A percentile compares a stretch with the other conserved stretches of the same genome.
Conservation (phyloP, 2,329 filamentous ascomycete genomes). For the Thelonectria discophora region DNA sequence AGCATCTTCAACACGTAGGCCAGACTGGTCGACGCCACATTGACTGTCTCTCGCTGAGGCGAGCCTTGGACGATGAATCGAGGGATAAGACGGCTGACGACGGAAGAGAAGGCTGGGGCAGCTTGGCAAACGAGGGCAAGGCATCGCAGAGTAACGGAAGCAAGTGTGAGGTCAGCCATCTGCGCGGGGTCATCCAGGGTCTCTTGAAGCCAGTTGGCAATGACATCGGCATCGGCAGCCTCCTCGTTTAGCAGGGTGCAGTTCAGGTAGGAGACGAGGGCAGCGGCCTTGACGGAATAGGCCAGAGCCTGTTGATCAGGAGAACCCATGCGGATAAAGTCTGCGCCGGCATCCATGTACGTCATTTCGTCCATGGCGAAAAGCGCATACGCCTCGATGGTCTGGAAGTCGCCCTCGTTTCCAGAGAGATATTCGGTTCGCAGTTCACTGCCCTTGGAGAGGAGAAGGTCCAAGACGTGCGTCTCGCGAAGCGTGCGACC, state of each 20-base stretch:
- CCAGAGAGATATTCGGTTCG: conserved; percentile 47
- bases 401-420: conserved; percentile 62
- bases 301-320: conserved; percentile 87
- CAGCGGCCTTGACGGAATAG: conserved; percentile 84
- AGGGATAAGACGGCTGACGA: conserved; percentile 80
- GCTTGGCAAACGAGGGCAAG: conserved; percentile 84
- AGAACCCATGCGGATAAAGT: conserved; percentile 84
- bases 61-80: conserved; percentile 88
- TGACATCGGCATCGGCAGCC: conserved; percentile 77
- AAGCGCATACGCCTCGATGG: conserved; percentile 71
- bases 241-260: conserved; percentile 86
- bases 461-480: conserved; percentile 78
- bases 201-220: conserved; percentile 88
- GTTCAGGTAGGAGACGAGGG: conserved; percentile 84
- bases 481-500: conserved; percentile 65
- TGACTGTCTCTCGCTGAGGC: conserved; percentile 73
- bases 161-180: conserved; percentile 82
- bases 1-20: conserved; percentile 82
- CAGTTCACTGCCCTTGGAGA: conserved; percentile 63
- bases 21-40: conserved; percentile 83
- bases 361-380: conserved; percentile 85
- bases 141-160: conserved; percentile 79
- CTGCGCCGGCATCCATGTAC: conserved; percentile 85
- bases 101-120: conserved; percentile 76
- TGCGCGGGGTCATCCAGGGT: conserved; percentile 80